Conservation (phyloP, 192 early-diverging fungal genomes). For the Backusella tarrabulga region DNA sequence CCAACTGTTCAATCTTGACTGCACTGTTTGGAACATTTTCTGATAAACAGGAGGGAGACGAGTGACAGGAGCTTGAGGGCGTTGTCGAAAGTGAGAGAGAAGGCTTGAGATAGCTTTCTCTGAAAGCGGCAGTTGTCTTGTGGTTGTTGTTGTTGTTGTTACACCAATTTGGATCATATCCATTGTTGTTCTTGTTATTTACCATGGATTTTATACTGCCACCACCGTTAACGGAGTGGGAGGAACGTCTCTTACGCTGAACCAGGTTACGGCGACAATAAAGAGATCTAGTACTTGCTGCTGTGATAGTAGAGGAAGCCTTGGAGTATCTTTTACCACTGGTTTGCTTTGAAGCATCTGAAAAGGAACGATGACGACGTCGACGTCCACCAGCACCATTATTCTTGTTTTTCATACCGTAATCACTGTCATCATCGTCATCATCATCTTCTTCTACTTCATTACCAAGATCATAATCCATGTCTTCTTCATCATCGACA, state of each 20-base stretch:
- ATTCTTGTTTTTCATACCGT: neutral
- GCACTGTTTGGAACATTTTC: neutral
- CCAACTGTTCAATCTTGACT: neutral
- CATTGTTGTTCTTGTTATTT: neutral
- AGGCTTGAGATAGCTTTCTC: neutral
- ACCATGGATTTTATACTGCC: neutral
- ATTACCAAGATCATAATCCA: neutral
- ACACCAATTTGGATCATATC: constrained; percentile 1
- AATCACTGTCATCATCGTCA: neutral
- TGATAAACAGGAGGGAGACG: neutral
- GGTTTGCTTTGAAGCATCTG: neutral
- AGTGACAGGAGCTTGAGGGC: neutral
- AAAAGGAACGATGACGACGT: neutral
- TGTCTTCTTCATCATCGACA: neutral
- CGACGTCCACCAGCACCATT: neutral
- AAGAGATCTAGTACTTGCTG: neutral
- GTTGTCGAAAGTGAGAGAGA: neutral
- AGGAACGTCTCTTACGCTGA: neutral
- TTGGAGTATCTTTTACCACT: neutral
- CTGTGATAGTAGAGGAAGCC: neutral
- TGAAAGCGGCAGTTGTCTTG: neutral
- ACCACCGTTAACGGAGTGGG: neutral
- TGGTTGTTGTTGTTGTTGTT: neutral
- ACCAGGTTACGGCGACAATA: neutral
- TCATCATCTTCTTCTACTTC: neutral